Conservation (phyloP, 768 basidiomycete genomes). For the Chalciporus piperatus region DNA sequence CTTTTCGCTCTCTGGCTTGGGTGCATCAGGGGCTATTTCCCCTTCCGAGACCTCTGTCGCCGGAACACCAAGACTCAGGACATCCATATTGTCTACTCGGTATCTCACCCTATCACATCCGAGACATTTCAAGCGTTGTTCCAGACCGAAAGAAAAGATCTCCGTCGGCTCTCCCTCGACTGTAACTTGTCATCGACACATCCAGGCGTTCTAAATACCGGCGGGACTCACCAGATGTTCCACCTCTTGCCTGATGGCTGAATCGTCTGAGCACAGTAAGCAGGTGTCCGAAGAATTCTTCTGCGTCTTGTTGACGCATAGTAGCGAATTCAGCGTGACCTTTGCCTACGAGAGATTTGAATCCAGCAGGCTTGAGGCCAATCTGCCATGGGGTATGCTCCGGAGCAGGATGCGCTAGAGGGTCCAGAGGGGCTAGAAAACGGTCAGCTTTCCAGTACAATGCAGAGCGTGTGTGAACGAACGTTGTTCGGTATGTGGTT, state of each 20-base stretch:
- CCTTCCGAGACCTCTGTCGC: constrained; percentile 39
- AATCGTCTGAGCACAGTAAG: constrained; percentile 70
- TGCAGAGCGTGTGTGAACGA: constrained; percentile 4
- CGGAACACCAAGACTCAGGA: constrained; percentile 78
- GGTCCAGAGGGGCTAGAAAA: constrained; percentile 27
- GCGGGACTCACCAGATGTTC: constrained; percentile 32
- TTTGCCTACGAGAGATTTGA: constrained; percentile 88
- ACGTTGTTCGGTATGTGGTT: constrained; percentile 43
- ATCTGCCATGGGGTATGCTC: constrained; percentile 49
- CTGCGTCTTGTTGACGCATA: constrained; percentile 96
- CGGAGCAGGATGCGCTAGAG: constrained; percentile 29
- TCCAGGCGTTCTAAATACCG: background rate
- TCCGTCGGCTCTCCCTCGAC: constrained; percentile 60
- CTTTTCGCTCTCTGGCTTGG: constrained; percentile 34
- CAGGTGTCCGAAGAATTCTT: constrained; percentile 88
- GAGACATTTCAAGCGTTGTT: constrained; percentile 83
- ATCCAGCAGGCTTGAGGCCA: constrained; percentile 76
- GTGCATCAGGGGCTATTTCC: background rate
- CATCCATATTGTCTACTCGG: constrained; percentile 69
- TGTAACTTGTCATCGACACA: background rate
- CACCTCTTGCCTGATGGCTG: constrained; percentile 43
- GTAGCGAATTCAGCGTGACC: constrained; percentile 94
- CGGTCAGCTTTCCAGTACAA: constrained; percentile 7
- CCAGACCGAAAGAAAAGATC: constrained; percentile 76
- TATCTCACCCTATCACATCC: constrained; percentile 83